phyloP scores from a whole-genome alignment of 163 green algal genomes.

The Chloromonas sp. region DNA sequence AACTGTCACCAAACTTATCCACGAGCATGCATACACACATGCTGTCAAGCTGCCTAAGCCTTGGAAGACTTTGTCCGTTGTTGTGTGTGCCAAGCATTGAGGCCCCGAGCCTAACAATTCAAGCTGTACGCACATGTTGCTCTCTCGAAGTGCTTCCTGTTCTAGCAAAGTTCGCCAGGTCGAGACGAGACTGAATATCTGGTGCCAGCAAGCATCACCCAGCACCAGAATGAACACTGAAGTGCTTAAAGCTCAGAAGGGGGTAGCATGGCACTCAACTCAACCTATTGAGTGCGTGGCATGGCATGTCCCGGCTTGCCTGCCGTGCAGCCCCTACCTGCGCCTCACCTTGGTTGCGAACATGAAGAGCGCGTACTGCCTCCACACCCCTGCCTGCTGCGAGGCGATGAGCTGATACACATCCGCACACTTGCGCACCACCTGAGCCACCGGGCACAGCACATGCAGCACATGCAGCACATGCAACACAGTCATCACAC shows the following conservation, averaged over 20 bases:
- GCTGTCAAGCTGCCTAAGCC: conserved; percentile 19
- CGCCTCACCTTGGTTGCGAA: conserved; percentile 50
- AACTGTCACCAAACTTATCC: not conserved
- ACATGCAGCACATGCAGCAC: not conserved
- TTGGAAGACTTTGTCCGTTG: not conserved
- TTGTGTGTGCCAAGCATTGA: too few relatives aligned
- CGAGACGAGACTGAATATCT: too few relatives aligned
- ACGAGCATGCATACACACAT: not conserved
- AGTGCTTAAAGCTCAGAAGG: too few relatives aligned
- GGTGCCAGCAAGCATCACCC: not conserved
- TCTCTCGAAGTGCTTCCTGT: too few relatives aligned
- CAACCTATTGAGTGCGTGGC: not conserved
- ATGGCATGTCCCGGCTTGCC: not conserved
- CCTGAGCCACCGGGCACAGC: conserved; percentile 22
- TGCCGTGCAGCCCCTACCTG: not conserved
- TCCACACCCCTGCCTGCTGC: conserved; percentile 24
- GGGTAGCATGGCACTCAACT: not conserved
- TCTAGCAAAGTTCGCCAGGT: too few relatives aligned
- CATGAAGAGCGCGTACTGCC: conserved; percentile 48
- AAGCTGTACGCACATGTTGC: too few relatives aligned
- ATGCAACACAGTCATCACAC: too few relatives aligned
- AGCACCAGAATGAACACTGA: not conserved
- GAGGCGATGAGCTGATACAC: conserved; percentile 28
- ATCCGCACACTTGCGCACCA: conserved; percentile 42
- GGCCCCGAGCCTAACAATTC: too few relatives aligned